phyloP scores from a whole-genome alignment of 257 asterid species.

The Cinchona pubescens region DNA sequence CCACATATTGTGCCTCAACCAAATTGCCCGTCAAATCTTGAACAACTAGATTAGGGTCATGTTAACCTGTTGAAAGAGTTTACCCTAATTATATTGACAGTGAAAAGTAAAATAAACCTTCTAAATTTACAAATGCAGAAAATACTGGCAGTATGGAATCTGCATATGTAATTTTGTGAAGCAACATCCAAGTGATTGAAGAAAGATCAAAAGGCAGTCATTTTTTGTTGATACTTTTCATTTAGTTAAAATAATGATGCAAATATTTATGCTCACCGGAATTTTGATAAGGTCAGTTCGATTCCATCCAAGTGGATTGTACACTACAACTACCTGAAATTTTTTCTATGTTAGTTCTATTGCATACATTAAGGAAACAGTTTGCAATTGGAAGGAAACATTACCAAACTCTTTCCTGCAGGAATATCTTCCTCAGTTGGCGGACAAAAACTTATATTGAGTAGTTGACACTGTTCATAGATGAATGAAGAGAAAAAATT shows the following conservation, averaged over 20 bases:
- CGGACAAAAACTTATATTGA: conserved; percentile 80
- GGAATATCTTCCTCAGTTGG: conserved; percentile 66
- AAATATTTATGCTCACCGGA: conserved; percentile 50
- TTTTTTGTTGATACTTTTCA: background rate
- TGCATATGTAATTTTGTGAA: background rate
- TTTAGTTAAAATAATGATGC: background rate
- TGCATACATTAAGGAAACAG: background rate
- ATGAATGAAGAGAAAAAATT: conserved; percentile 12
- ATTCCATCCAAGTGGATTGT: conserved; percentile 87
- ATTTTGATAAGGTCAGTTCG: conserved; percentile 66
- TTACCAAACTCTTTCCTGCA: conserved; percentile 68
- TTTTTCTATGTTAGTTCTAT: background rate
- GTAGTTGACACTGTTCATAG: conserved; percentile 64
- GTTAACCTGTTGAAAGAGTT: conserved; percentile 50
- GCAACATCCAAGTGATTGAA: background rate
- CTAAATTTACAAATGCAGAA: background rate
- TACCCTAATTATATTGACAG: background rate
- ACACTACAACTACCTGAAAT: conserved; percentile 67
- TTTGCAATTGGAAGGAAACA: conserved; percentile 16
- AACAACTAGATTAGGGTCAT: conserved; percentile 51
- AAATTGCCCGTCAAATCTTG: conserved; percentile 55
- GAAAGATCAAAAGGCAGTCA: background rate
- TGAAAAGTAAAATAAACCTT: background rate
- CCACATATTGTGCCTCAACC: conserved; percentile 52
- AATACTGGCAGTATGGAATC: background rate